Evolutionary conservation across 169 alveolate genomes (phyloP).

Genomic region (Plasmodium vivax): DNA sequence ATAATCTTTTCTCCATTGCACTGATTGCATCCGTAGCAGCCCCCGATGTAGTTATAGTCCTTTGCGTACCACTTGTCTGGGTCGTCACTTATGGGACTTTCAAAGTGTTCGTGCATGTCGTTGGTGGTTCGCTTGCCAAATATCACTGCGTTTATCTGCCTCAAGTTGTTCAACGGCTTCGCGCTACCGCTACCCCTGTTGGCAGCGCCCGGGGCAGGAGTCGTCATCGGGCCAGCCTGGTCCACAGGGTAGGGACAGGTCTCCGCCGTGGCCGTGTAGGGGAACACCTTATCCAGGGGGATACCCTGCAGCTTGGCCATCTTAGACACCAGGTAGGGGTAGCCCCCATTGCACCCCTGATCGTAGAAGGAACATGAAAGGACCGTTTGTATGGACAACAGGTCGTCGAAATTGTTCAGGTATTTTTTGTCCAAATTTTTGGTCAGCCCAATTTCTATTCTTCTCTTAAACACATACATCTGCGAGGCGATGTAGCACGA

Average conservation of each 20-base stretch:
- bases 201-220: not conserved
- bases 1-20: conserved; percentile 86
- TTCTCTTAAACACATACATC: conserved; percentile 87
- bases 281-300: conserved; percentile 78
- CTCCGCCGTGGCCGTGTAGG: conserved; percentile 47
- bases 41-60: conserved; percentile 88
- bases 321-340: conserved; percentile 91
- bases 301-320: conserved; percentile 89
- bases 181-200: not conserved
- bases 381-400: conserved; percentile 78
- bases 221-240: not conserved
- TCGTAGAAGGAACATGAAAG: conserved; percentile 72
- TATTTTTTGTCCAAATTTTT: conserved; percentile 78
- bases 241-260: conserved; percentile 33
- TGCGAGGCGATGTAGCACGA: conserved; percentile 95
- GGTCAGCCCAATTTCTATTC: conserved; percentile 88
- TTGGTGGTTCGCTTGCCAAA: not conserved
- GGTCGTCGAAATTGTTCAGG: conserved; percentile 62
- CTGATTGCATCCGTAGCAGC: conserved; percentile 86
- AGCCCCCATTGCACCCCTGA: conserved; percentile 94
- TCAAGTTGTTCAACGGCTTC: not conserved
- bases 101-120: not conserved
- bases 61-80: conserved; percentile 77
- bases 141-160: not conserved
- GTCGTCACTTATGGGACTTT: not conserved